Conservation (phyloP, 805 yeast genomes). For the Nakazawaea anatomiae region DNA sequence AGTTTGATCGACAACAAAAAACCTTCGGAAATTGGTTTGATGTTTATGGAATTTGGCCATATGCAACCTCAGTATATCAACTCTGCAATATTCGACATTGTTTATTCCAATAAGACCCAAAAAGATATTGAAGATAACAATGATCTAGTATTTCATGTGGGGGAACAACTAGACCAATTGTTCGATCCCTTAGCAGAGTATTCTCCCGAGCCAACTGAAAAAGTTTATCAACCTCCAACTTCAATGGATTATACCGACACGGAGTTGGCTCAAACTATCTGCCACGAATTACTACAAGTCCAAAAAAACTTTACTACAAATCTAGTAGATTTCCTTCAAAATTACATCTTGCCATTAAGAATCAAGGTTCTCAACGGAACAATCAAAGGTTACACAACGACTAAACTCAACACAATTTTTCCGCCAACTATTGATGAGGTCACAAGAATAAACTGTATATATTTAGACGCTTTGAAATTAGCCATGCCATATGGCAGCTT, state of each 20-base stretch:
- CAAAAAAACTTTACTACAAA: slow-evolving; percentile 73
- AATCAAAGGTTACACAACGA: slow-evolving; percentile 47
- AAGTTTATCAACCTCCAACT: slow-evolving; percentile 59
- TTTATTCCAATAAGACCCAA: slow-evolving; percentile 51
- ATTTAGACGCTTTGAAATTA: slow-evolving; percentile 63
- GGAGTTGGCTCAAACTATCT: slow-evolving; percentile 41
- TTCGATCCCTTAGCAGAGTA: slow-evolving; percentile 90
- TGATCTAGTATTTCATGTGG: slow-evolving; percentile 66
- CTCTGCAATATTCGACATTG: slow-evolving; percentile 64
- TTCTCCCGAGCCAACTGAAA: slow-evolving; percentile 82
- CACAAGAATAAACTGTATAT: slow-evolving; percentile 81
- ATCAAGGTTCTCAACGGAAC: slow-evolving; percentile 56
- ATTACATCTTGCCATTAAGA: slow-evolving; percentile 73
- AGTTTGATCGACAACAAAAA: slow-evolving; percentile 40
- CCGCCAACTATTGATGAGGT: slow-evolving; percentile 97
- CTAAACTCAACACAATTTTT: slow-evolving; percentile 69
- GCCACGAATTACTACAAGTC: slow-evolving; percentile 60
- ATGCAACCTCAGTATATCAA: slow-evolving; percentile 41
- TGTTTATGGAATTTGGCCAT: slow-evolving; percentile 52
- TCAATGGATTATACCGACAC: slow-evolving; percentile 16
- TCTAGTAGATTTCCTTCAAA: slow-evolving; percentile 70
- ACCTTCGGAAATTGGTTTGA: slow-evolving; percentile 53
- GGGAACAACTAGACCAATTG: slow-evolving; percentile 80
- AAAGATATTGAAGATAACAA: slow-evolving; percentile 61
- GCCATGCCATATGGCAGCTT: slow-evolving; percentile 67